These are phyloP conservation scores for Lactifluus piperatus DNA, from an alignment of 768 basidiomycete genomes.

Conservation along the genomic window DNA sequence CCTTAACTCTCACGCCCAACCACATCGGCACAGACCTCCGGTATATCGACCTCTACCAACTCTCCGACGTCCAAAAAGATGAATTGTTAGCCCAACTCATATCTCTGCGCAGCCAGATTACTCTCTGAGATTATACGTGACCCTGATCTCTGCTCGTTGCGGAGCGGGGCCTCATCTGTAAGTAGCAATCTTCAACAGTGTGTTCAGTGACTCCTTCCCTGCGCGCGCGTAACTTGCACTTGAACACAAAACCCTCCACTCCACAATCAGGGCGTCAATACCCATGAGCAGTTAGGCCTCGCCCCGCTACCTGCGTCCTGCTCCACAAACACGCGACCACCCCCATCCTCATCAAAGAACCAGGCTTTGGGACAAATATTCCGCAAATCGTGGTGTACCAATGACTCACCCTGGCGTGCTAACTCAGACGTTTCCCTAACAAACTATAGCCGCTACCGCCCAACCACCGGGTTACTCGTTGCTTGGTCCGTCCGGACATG, in stretches of 20 bases:
- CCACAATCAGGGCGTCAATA: constrained; percentile 61
- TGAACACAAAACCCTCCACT: constrained; percentile 27
- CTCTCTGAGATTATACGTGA: not conserved
- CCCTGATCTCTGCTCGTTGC: constrained; percentile 63
- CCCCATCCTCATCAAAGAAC: constrained; percentile 57
- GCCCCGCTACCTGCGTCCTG: constrained; percentile 62
- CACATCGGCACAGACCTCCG: constrained; percentile 68
- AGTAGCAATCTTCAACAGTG: constrained; percentile 28
- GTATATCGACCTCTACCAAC: constrained; percentile 65
- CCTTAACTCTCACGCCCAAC: constrained; percentile 56
- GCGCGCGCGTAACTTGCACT: too few species aligned
- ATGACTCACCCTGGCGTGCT: constrained; percentile 52
- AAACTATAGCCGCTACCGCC: constrained; percentile 35
- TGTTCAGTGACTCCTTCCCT: too few species aligned
- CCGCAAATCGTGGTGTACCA: constrained; percentile 49
- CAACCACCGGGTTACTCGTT: constrained; percentile 60
- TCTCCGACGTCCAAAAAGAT: constrained; percentile 62
- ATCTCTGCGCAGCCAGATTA: not conserved
- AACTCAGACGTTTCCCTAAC: constrained; percentile 56
- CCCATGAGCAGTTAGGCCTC: constrained; percentile 64
- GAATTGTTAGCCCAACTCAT: constrained; percentile 47
- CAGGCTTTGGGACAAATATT: constrained; percentile 63
- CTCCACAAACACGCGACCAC: constrained; percentile 82
- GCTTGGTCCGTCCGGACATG: constrained; percentile 46
- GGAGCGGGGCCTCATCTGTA: constrained; percentile 71